A percentile compares a stretch with the other conserved stretches of the same genome.
Evolutionary conservation across 2,329 filamentous ascomycete species (phyloP).

Genomic region (Cadophora sp.): DNA sequence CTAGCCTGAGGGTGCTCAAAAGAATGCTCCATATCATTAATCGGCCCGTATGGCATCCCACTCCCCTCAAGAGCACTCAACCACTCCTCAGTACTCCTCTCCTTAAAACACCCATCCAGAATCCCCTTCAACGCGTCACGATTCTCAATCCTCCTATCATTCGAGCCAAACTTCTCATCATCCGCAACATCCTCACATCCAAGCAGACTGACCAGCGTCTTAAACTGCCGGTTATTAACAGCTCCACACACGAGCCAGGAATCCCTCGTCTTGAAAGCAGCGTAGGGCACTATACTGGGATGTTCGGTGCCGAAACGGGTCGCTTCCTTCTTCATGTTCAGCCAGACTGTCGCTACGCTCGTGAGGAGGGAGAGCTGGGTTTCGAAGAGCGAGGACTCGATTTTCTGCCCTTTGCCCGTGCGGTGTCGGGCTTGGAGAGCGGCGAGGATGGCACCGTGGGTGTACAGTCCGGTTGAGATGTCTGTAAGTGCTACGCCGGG

Average conservation of each 20-base stretch:
- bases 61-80: constrained; percentile 49
- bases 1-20: constrained; percentile 53
- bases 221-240: constrained; percentile 49
- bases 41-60: constrained; percentile 54
- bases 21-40: constrained; percentile 53
- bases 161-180: constrained; percentile 46
- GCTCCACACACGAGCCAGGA: constrained; percentile 45
- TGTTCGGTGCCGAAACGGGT: constrained; percentile 54
- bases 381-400: constrained; percentile 55
- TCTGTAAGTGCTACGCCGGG: constrained; percentile 53
- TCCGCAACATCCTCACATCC: constrained; percentile 35
- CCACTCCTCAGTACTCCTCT: constrained; percentile 51
- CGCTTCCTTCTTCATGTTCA: constrained; percentile 50
- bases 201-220: constrained; percentile 41
- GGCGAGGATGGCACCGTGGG: constrained; percentile 53
- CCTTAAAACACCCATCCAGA: constrained; percentile 46
- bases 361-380: constrained; percentile 51
- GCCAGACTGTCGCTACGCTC: constrained; percentile 50
- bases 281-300: constrained; percentile 55
- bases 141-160: constrained; percentile 47
- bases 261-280: constrained; percentile 51
- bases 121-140: constrained; percentile 48
- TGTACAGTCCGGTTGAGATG: constrained; percentile 53
- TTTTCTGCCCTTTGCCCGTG: constrained; percentile 51
- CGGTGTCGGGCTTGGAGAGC: constrained; percentile 49